phyloP scores from a whole-genome alignment of 768 basidiomycete genomes.

The Mrakia blollopis region DNA sequence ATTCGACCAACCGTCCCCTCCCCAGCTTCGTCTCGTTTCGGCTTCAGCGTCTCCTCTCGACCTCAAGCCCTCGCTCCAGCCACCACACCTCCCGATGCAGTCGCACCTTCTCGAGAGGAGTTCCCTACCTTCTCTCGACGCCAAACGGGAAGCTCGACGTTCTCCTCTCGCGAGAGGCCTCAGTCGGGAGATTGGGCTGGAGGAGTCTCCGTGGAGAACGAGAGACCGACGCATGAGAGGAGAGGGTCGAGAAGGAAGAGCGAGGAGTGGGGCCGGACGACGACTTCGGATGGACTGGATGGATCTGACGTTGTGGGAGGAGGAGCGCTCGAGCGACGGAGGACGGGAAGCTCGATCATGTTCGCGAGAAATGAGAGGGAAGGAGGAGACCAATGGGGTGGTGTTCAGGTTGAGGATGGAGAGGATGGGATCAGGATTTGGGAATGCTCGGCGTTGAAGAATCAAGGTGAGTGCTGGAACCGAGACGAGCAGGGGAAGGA shows the following conservation, averaged over 20 bases:
- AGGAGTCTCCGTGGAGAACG: background rate
- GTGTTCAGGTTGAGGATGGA: constrained; percentile 59
- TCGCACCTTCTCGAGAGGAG: background rate
- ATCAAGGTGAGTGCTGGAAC: constrained; percentile 65
- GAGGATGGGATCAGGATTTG: constrained; percentile 76
- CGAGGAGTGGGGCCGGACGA: constrained; percentile 25
- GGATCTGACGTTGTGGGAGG: background rate
- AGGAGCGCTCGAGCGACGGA: background rate
- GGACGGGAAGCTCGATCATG: background rate
- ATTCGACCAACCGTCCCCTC: constrained; percentile 10
- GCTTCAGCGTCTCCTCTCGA: constrained; percentile 7
- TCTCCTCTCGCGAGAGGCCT: background rate
- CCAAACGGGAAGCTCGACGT: background rate
- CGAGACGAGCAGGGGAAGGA: background rate
- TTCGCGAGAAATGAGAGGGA: background rate
- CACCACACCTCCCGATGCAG: background rate
- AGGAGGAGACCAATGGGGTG: background rate
- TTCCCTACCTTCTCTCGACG: background rate
- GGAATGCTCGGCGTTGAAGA: constrained; percentile 65
- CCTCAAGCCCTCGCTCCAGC: background rate
- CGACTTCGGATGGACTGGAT: background rate
- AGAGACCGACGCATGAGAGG: background rate
- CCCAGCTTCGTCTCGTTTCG: constrained; percentile 18
- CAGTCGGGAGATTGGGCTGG: constrained; percentile 23
- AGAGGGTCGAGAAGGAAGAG: constrained; percentile 20